Evolutionary conservation across 805 yeast genomes (phyloP), one percentile per base, ranked within the genome.

Genomic region (Nakazawaea holstii): DNA sequence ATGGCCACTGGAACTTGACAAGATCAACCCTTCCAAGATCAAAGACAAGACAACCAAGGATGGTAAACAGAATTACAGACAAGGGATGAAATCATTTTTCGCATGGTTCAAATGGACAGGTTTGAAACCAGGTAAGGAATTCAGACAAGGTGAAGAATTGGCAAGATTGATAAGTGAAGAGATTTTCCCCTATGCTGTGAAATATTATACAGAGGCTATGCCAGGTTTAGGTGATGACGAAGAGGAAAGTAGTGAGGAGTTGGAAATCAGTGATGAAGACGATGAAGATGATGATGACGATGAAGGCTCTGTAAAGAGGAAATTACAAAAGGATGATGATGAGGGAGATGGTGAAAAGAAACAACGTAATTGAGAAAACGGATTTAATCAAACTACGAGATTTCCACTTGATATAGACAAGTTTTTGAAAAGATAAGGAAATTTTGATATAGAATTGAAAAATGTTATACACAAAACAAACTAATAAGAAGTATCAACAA

Each of bases 31-130:
- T 1, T 56, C 60, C 2, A 55, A 64, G 40, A 73, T 84, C 39
- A 70, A 72, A 43, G 60, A 60, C 17, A 69, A 72, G 29, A 66
- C 79, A 39, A 55, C 70, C n/a, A 52, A 62, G 17, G 77, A 73
- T 17, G 82, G 80, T 38, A 83, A 83, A 62, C 80, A 74, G 55
- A 68, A 70, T 48, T 84, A 84, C 58, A 67, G 91, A 49, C 59
- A 71, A 15, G 91, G 91, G 4, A 84, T 84, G 89, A 82, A 83
- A 58, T 81, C 92, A 11, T 84, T 92, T 58, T 91, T 92, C 64
- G 84, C 89, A 6, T 91, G 91, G 83, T 91, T 90, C 60, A 69
- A 71, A 41, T 90, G 95, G 91, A 84, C 94, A 0, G 96, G 95
- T 0, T 61, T 66, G 32, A 83, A 82, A 53, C 84, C 88, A 1